Evolutionary conservation across 352 stramenopile species (phyloP), one percentile per base, ranked within the genome.

Genomic region (Pythium oligandrum): DNA sequence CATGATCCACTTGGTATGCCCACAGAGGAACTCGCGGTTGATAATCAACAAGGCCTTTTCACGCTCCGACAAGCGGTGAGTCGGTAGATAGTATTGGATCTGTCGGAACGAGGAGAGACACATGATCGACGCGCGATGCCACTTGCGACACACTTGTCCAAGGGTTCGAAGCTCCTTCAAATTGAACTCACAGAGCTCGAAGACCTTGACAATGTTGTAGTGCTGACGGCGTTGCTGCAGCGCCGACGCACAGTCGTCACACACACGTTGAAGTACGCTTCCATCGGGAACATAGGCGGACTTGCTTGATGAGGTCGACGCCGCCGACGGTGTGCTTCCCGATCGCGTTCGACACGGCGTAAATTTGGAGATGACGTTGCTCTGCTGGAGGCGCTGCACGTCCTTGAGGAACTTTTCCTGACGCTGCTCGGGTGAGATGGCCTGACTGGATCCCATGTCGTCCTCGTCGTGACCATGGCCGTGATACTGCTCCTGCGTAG

Each of bases 31-130:
- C 45, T 66, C 64, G n/a, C 83, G 79, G 39, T 94, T 94, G 49
- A 89, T 86, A 31, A 90, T 71, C 36, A 94, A 51, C 54, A 88
- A 64, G 38, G 82, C 68, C 60, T 88, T 86, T 53, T 94, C 81
- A 26, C 78, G 63, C 43, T 78, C 71, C 4, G 81, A 91, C 10
- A 92, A 53, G 6, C 76, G 71, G 56, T 94, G 83, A 8, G 77
- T 86, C 10, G 83, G 83, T 31, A 94, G 52, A 58, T 91, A 92
- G 42, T 94, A 94, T 57, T 94, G 83, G 55, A 94, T 91, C 70
- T 93, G 83, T 33, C 83, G 83, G 39, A 93, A 91, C 75, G 83
- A 91, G 11, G 83, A 93, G n/a, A 93, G 61, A 31, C 83, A 89
- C 83, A 93, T 93, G 66, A 93, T 90, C 34, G 72, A 89, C 31